Base-by-base conservation (phyloP, 2,329 filamentous ascomycete species). In the Fonsecaea nubica region DNA sequence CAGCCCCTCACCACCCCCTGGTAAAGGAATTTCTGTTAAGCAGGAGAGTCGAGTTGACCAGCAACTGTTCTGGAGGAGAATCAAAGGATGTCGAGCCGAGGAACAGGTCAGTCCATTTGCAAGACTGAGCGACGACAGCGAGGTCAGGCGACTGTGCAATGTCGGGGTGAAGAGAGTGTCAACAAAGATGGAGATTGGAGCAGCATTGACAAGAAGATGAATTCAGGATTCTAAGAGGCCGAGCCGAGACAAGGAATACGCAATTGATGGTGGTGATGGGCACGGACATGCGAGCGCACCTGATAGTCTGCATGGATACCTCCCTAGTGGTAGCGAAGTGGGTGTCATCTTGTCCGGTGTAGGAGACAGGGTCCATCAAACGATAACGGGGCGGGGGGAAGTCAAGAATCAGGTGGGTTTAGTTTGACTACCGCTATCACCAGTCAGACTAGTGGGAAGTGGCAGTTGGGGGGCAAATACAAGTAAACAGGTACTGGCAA, bases 211-310 rank as follows among this genome's bases (percentile, higher is more conserved):
- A 53, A 38, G 30, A n/a, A 50, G 45, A 61, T 42, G 48, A 61
- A 61, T 36, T 18, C 48, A 36, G 36, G 48, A 50, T 42, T 9
- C 15, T 35, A 12, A 61, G 45, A 53, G 48, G 9, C 38, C 42
- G 58, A 50, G n/a, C 58, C 36, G 55, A 76, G 61, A 40, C 45
- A 30, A 36, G 25, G 48, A 12, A 59, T 53, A 56, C 61, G 64
- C 63, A 61, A 48, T 57, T 21, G 40, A 57, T 38, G 45, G 53
- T 48, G 56, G 53, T 36, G 52, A 58, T 50, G 60, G 45, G n/a
- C 57, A n/a, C n/a, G 45, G 42, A 35, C 57, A 59, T 35, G 25
- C 45, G 9, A 30, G 45, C 15, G 40, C 57, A 52, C 40, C 57
- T 59, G 57, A 59, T 59, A 40, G 57, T 45, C 42, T 32, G 32